Evolutionary conservation across 192 early-diverging fungal species (phyloP).

Genomic region (Linnemannia zychae): DNA sequence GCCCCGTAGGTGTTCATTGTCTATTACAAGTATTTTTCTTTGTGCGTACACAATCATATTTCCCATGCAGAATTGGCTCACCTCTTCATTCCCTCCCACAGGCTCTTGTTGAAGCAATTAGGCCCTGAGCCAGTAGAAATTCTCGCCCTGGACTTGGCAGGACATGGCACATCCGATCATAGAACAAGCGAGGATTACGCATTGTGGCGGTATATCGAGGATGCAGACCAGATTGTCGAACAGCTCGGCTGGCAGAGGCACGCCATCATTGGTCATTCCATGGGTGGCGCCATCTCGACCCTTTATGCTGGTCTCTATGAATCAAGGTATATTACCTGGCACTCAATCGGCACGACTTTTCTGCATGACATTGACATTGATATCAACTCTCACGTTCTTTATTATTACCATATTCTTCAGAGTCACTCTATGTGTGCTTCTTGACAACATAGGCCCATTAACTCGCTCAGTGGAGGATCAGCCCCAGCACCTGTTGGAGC

Average conservation of each 20-base stretch:
- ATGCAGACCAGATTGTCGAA: slow-evolving; percentile 26
- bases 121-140: slow-evolving; percentile 32
- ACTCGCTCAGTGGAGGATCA: slow-evolving; percentile 12
- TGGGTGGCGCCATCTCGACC: slow-evolving; percentile 18
- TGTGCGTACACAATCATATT: background rate
- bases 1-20: background rate
- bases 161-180: slow-evolving; percentile 26
- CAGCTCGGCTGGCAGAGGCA: slow-evolving; percentile 28
- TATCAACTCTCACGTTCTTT: too few species aligned
- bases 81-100: background rate
- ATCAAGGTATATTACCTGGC: background rate
- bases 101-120: slow-evolving; percentile 18
- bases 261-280: slow-evolving; percentile 26
- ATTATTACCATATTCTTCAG: background rate
- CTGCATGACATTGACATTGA: too few species aligned
- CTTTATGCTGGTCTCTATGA: slow-evolving; percentile 17
- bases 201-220: slow-evolving; percentile 24
- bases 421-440: slow-evolving; percentile 5
- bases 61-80: background rate
- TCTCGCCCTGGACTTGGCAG: slow-evolving; percentile 25
- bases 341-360: background rate
- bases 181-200: slow-evolving; percentile 15
- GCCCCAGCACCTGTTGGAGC: slow-evolving; percentile 25
- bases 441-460: slow-evolving; percentile 25
- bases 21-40: background rate